These are phyloP conservation scores for Diversispora eburnea DNA, from an alignment of 192 early-diverging fungal species.

Conservation along the genomic window DNA sequence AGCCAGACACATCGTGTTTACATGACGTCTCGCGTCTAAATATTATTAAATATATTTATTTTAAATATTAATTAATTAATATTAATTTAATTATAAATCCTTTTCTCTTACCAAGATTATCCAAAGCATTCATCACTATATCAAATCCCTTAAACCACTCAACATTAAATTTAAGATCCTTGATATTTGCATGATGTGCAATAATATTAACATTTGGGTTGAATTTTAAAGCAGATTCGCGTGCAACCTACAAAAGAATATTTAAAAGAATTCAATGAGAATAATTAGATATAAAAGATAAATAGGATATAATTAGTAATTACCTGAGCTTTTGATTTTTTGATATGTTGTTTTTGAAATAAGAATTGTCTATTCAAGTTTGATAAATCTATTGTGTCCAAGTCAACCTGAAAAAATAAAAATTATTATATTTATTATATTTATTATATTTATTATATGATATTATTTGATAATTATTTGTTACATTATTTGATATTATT, in stretches of 20 bases:
- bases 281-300: background rate
- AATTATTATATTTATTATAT: background rate
- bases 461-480: background rate
- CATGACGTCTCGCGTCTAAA: constrained; percentile 84
- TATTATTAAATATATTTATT: background rate
- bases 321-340: constrained; percentile 86
- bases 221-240: constrained; percentile 77
- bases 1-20: constrained; percentile 94
- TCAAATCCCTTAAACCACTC: constrained; percentile 88
- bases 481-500: background rate
- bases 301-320: constrained; percentile 19
- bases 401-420: constrained; percentile 65
- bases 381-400: constrained; percentile 97
- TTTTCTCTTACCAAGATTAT: constrained; percentile 75
- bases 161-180: constrained; percentile 75
- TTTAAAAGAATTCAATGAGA: background rate
- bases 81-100: background rate
- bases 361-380: constrained; percentile 99
- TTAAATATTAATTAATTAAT: background rate
- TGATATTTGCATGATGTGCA: constrained; percentile 85
- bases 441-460: background rate
- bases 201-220: constrained; percentile 77
- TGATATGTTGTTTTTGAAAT: constrained; percentile 92
- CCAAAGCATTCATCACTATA: constrained; percentile 92
- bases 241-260: constrained; percentile 60